Percentiles rank a stretch among this genome's conserved stretches.
phyloP scores from a whole-genome alignment of 2,329 filamentous ascomycete species.

The Beauveria sp. region DNA sequence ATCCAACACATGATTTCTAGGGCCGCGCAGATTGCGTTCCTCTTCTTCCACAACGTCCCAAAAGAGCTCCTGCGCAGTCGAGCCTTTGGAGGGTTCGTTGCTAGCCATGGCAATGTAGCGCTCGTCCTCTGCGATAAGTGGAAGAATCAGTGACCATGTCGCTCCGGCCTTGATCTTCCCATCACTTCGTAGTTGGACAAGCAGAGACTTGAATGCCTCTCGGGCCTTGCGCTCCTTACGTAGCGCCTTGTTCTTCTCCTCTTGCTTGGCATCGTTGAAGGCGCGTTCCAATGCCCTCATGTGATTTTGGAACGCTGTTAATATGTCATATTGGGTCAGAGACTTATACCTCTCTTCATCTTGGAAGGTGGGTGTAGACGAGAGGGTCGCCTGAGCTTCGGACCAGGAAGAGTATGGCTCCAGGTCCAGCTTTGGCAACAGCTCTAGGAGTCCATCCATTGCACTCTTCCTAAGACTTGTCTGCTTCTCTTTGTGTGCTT shows the following conservation, averaged over 20 bases:
- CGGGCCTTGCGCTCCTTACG: constrained; percentile 80
- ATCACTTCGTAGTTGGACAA: constrained; percentile 64
- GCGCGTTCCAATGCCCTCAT: constrained; percentile 86
- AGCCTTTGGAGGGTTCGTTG: constrained; percentile 75
- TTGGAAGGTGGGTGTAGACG: constrained; percentile 69
- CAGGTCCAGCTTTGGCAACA: constrained; percentile 72
- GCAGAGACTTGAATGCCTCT: constrained; percentile 68
- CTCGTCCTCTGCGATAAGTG: constrained; percentile 68
- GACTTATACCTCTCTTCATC: constrained; percentile 77
- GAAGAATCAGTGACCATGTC: constrained; percentile 80
- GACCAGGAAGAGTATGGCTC: constrained; percentile 94
- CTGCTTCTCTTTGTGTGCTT: constrained; percentile 69
- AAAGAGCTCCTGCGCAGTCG: constrained; percentile 83
- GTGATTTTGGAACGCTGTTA: constrained; percentile 90
- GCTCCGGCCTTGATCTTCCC: constrained; percentile 83
- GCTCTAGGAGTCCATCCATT: constrained; percentile 71
- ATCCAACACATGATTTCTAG: constrained; percentile 77
- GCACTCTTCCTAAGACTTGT: constrained; percentile 66
- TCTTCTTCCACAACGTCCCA: constrained; percentile 95
- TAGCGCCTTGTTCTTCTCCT: constrained; percentile 72
- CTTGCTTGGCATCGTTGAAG: constrained; percentile 86
- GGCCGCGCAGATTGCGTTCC: constrained; percentile 74
- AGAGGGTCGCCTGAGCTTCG: constrained; percentile 77
- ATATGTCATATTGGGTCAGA: constrained; percentile 80
- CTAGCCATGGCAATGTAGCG: constrained; percentile 80